Evolutionary conservation across 176 grass and related monocot genomes (phyloP).

Genomic region (Carex kokanica): DNA sequence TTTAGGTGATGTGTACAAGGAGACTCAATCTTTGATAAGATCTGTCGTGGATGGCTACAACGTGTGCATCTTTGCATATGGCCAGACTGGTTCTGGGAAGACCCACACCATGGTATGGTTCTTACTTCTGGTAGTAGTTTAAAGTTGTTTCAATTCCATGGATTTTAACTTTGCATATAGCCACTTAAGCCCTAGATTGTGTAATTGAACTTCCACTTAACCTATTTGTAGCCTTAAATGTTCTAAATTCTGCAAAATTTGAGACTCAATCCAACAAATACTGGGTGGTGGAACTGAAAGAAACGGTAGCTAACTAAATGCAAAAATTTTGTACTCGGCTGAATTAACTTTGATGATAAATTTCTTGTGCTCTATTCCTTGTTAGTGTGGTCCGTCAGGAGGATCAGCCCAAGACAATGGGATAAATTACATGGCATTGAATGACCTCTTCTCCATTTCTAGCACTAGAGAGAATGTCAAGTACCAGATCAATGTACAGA

Average conservation of each 20-base stretch:
- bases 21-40: constrained; percentile 72
- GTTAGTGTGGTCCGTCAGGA: constrained; percentile 65
- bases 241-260: constrained; percentile 2
- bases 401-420: constrained; percentile 49
- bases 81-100: constrained; percentile 92
- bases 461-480: constrained; percentile 61
- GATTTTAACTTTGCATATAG: background rate
- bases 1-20: constrained; percentile 77
- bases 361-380: constrained; percentile 25
- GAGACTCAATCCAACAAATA: background rate
- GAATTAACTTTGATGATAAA: background rate
- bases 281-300: background rate
- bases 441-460: constrained; percentile 84
- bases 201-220: background rate
- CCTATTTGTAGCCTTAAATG: background rate
- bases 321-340: background rate
- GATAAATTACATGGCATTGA: constrained; percentile 88
- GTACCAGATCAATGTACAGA: constrained; percentile 78
- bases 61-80: constrained; percentile 91
- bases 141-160: background rate
- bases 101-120: constrained; percentile 82
- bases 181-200: constrained; percentile 1
- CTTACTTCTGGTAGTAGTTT: background rate
- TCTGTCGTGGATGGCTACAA: constrained; percentile 98
- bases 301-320: background rate